A percentile compares a stretch with the other conserved stretches of the same genome.
These are phyloP conservation scores for Corchorus olitorius DNA, from an alignment of 345 rosid genomes.

Conservation along the genomic window DNA sequence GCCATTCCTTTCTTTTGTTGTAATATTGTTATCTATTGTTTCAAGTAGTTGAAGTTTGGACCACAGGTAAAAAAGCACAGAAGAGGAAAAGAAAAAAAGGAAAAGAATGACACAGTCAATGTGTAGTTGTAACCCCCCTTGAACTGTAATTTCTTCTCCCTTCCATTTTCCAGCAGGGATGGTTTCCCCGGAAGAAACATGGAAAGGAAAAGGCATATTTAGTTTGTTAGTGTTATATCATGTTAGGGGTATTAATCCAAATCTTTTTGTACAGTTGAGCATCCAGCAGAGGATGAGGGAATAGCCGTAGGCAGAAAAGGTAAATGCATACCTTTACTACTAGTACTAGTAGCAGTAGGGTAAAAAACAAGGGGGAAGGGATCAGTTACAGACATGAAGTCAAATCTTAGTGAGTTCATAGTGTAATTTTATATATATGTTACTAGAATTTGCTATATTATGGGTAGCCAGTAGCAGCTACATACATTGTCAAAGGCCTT, in stretches of 20 bases:
- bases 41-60: constrained; percentile 41
- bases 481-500: too few species aligned
- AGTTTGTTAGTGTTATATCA: constrained; percentile 22
- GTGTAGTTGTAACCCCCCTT: constrained; percentile 32
- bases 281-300: constrained; percentile 20
- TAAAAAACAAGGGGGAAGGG: background rate
- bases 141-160: constrained; percentile 18
- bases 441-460: too few species aligned
- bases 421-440: too few species aligned
- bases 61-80: constrained; percentile 36
- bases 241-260: constrained; percentile 33
- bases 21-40: constrained; percentile 36
- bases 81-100: constrained; percentile 11
- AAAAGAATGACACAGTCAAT: constrained; percentile 23
- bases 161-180: constrained; percentile 18
- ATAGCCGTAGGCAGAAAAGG: constrained; percentile 1
- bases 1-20: constrained; percentile 40
- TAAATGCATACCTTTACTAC: background rate
- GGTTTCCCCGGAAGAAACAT: constrained; percentile 37
- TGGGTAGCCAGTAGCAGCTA: too few species aligned
- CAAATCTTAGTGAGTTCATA: too few species aligned
- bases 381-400: background rate
- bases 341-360: background rate
- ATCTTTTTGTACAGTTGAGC: constrained; percentile 34
- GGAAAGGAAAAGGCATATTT: constrained; percentile 23